Base-by-base conservation (phyloP, 352 stramenopile species). In the Phytophthora syringae region DNA sequence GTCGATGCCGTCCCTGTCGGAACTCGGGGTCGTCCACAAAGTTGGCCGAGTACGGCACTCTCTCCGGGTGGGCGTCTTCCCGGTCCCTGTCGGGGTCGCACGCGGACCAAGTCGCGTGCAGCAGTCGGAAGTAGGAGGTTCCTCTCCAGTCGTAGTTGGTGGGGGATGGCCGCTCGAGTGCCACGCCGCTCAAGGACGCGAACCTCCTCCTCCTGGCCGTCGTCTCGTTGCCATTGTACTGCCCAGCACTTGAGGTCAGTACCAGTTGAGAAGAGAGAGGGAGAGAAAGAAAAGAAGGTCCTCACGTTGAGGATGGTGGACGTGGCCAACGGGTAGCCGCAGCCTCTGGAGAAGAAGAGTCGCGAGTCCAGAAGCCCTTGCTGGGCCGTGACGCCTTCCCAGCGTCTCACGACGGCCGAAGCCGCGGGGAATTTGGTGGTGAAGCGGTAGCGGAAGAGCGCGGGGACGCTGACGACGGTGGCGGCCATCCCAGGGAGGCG, bases 1-100 rank as follows among this genome's bases (percentile, higher is more conserved):
- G 85, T 36, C 84, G 84, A 66, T 96, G 86, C 16, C 86, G 82
- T 7, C 86, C 86, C 55, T 94, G 86, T 2, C 88, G 86, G 49
- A 93, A 94, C 71, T 88, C 86, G 1, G 88, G 88, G 42, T 96
- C 86, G 53, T 96, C 88, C 49, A 96, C 50, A 56, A 92, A 96
- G 64, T 92, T 94, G 42, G 88, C 74, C 27, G 86, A 66, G 57
- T 94, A 96, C 4, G 74, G 57, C 1, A 77, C 48, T 0, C 53
- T 67, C 36, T 79, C 70, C 20, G 88, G 86, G 52, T 96, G 88
- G 18, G 80, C 83, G 56, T 96, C 88, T 55, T 94, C 77, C 11
- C 63, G 74, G 56, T 96, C 88, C 52, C 88, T 81, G 48, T 94
- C 88, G 3, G 72, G 52, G 45, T 90, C 86, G 42, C 88, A 96